Percentiles rank a stretch among this genome's conserved stretches.
phyloP scores from a whole-genome alignment of 2,329 filamentous ascomycete genomes.

The Cladosporium oxysporum region DNA sequence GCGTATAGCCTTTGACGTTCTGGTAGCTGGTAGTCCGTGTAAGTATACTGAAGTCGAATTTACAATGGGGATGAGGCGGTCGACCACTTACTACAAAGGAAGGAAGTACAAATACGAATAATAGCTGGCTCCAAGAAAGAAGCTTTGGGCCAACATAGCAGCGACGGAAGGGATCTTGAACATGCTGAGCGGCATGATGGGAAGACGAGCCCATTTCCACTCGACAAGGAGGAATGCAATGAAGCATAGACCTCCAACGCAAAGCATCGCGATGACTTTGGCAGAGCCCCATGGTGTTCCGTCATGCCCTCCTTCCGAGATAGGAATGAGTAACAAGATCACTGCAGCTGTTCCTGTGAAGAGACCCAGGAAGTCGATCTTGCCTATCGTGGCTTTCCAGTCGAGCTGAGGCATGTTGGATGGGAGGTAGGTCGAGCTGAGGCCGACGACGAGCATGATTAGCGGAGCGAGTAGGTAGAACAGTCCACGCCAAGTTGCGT shows the following conservation, averaged over 20 bases:
- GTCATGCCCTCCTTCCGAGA: constrained; percentile 55
- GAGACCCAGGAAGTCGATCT: constrained; percentile 62
- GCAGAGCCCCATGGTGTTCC: constrained; percentile 57
- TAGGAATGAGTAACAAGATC: constrained; percentile 63
- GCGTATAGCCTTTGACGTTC: constrained; percentile 66
- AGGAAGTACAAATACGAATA: constrained; percentile 77
- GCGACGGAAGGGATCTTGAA: constrained; percentile 57
- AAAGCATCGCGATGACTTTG: constrained; percentile 62
- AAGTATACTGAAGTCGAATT: background rate
- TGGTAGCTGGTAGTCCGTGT: constrained; percentile 57
- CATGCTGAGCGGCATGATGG: constrained; percentile 60
- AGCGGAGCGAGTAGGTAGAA: constrained; percentile 57
- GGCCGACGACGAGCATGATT: constrained; percentile 40
- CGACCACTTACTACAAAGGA: constrained; percentile 62
- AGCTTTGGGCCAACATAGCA: constrained; percentile 59
- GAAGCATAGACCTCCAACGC: constrained; percentile 50
- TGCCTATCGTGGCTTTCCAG: constrained; percentile 51
- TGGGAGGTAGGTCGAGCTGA: constrained; percentile 55
- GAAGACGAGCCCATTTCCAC: constrained; percentile 55
- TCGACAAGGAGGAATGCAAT: constrained; percentile 57
- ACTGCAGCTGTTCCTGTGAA: constrained; percentile 57
- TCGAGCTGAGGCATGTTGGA: constrained; percentile 51
- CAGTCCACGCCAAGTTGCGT: constrained; percentile 46
- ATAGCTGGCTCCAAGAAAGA: constrained; percentile 62
- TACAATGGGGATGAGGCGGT: background rate